These are phyloP conservation scores for Sclerotinia minor DNA, from an alignment of 2,329 filamentous ascomycete genomes.

Conservation along the genomic window DNA sequence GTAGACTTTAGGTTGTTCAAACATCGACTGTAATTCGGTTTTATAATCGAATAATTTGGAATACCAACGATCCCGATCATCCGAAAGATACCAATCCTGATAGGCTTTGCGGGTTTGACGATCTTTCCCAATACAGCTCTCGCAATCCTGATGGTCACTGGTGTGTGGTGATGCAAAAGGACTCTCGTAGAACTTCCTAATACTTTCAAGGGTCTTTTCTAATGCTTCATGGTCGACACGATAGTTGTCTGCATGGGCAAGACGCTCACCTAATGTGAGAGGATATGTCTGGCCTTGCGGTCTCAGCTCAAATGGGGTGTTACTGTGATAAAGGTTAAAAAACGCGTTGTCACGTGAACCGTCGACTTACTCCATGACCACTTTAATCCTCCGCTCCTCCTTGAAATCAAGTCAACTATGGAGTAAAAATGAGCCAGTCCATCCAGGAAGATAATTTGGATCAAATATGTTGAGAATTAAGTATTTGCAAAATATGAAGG, in stretches of 20 bases:
- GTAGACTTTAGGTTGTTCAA: constrained; percentile 30
- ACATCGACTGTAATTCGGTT: constrained; percentile 31
- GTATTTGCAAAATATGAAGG: neutral
- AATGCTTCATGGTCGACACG: constrained; percentile 32
- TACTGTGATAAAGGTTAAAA: constrained; percentile 9
- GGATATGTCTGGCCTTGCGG: constrained; percentile 29
- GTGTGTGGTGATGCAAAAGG: constrained; percentile 31
- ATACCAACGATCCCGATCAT: constrained; percentile 34
- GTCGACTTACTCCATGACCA: constrained; percentile 22
- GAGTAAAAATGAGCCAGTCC: neutral
- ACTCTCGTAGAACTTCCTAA: constrained; percentile 29
- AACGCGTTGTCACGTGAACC: constrained; percentile 17
- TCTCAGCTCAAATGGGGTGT: constrained; percentile 19
- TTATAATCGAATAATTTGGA: constrained; percentile 29
- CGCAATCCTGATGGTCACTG: constrained; percentile 33
- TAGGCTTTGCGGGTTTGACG: constrained; percentile 35
- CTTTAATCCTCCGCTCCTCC: neutral
- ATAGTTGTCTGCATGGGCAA: constrained; percentile 34
- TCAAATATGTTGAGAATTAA: neutral
- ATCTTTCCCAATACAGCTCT: constrained; percentile 33
- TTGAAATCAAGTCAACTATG: neutral
- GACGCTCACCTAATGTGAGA: constrained; percentile 33
- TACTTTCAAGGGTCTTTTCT: constrained; percentile 23
- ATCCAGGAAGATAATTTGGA: neutral
- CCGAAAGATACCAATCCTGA: constrained; percentile 36